Conservation (phyloP, 352 stramenopile species). For the Phytopythium sindhum region DNA sequence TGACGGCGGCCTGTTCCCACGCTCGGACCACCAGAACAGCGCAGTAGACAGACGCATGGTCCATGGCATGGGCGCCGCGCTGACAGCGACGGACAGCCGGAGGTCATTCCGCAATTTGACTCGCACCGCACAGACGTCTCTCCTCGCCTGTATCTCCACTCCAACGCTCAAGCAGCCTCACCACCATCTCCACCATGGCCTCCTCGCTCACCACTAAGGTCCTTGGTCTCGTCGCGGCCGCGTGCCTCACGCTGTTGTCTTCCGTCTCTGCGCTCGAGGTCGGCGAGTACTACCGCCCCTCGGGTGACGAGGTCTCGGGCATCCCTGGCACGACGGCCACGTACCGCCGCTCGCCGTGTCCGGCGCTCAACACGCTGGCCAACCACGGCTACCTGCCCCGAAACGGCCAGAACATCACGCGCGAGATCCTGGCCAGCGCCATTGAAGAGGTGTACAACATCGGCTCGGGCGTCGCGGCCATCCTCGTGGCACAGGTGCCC, state of each 20-base stretch:
- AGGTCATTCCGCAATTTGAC: constrained; percentile 6
- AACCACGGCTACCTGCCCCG: constrained; percentile 45
- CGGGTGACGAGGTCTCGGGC: constrained; percentile 15
- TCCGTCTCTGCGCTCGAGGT: constrained; percentile 11
- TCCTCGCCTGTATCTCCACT: background rate
- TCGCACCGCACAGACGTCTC: background rate
- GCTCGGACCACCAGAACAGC: constrained; percentile 2
- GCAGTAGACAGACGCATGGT: background rate
- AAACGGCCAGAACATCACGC: constrained; percentile 33
- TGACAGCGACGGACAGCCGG: background rate
- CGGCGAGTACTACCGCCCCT: constrained; percentile 26
- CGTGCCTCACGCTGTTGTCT: background rate
- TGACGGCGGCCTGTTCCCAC: too few relatives aligned
- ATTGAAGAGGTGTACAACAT: constrained; percentile 34
- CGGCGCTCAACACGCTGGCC: constrained; percentile 44
- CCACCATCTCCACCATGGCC: background rate
- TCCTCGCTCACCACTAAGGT: background rate
- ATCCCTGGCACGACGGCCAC: constrained; percentile 19
- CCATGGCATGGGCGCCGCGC: background rate
- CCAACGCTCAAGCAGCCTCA: background rate
- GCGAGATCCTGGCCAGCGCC: constrained; percentile 17
- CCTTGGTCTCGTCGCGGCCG: background rate
- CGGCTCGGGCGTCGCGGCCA: constrained; percentile 15
- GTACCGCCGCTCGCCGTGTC: constrained; percentile 35
- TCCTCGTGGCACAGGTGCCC: constrained; percentile 20